These are phyloP conservation scores for Protomyces lactucae-debilis DNA, from an alignment of 1,139 yeast genomes.

Conservation along the genomic window DNA sequence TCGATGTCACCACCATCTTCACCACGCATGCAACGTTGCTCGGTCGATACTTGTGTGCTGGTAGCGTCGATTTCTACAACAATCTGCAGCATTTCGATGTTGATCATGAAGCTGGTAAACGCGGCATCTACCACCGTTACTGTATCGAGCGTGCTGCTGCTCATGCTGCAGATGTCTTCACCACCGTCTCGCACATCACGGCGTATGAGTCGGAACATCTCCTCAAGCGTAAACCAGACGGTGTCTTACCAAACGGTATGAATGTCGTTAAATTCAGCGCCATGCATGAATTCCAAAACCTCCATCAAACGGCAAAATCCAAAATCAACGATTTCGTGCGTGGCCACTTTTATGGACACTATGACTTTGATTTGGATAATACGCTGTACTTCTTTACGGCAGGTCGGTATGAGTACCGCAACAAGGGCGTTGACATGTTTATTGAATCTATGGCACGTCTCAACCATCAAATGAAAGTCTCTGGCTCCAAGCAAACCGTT, in stretches of 20 bases:
- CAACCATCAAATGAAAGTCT: conserved; percentile 75
- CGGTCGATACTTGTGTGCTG: conserved; percentile 95
- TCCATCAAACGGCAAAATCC: conserved; percentile 86
- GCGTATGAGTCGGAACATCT: conserved; percentile 92
- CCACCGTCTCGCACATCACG: conserved; percentile 94
- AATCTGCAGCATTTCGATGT: conserved; percentile 86
- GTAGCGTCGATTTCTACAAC: conserved; percentile 91
- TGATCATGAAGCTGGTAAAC: conserved; percentile 95
- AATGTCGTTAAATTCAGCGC: conserved; percentile 96
- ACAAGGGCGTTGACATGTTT: conserved; percentile 94
- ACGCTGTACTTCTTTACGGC: conserved; percentile 94
- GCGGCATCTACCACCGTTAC: conserved; percentile 95
- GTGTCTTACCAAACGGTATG: conserved; percentile 92
- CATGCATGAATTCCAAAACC: conserved; percentile 94
- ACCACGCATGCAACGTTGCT: conserved; percentile 95
- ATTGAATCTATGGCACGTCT: conserved; percentile 92
- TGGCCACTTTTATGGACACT: conserved; percentile 96
- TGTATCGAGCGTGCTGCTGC: conserved; percentile 97
- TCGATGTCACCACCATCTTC: conserved; percentile 91
- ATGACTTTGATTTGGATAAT: conserved; percentile 89
- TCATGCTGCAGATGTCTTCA: conserved; percentile 93
- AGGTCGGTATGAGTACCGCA: conserved; percentile 93
- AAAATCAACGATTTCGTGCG: conserved; percentile 90
- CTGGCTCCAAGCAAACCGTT: conserved; percentile 82
- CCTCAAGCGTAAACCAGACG: conserved; percentile 93